Percentiles rank a stretch among this genome's conserved stretches.
phyloP scores from a whole-genome alignment of 148 eudicot genomes.

The Oxyria digyna region DNA sequence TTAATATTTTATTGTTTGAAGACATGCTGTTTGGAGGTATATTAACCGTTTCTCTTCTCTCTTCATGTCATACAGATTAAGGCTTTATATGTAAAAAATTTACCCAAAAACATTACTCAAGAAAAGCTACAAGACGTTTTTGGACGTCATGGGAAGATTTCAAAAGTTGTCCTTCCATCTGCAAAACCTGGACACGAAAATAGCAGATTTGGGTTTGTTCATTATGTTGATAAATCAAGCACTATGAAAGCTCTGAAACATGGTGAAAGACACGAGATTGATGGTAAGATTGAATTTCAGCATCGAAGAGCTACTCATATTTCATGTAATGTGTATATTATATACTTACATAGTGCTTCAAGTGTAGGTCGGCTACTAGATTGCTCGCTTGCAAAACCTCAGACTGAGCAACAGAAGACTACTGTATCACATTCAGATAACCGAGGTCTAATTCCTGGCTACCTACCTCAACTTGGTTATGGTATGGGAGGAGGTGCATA shows the following conservation, averaged over 20 bases:
- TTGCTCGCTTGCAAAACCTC: constrained; percentile 95
- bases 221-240: constrained; percentile 73
- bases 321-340: neutral
- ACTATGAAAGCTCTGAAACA: constrained; percentile 68
- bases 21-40: neutral
- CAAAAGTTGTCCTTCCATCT: constrained; percentile 80
- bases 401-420: constrained; percentile 71
- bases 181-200: constrained; percentile 88
- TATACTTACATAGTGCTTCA: neutral
- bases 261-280: constrained; percentile 77
- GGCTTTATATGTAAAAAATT: constrained; percentile 80
- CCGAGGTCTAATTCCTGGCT: constrained; percentile 50
- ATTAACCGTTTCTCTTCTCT: neutral
- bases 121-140: constrained; percentile 59
- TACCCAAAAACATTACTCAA: constrained; percentile 66
- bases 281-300: constrained; percentile 35
- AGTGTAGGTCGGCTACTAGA: constrained; percentile 62
- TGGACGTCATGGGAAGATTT: constrained; percentile 75
- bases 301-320: neutral
- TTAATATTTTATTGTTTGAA: neutral
- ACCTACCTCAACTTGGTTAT: constrained; percentile 64
- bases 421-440: constrained; percentile 49
- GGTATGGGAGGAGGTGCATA: constrained; percentile 61
- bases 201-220: constrained; percentile 92
- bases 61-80: constrained; percentile 44